phyloP scores from a whole-genome alignment of 73 alveolate species.

The Diophrys appendiculata region DNA sequence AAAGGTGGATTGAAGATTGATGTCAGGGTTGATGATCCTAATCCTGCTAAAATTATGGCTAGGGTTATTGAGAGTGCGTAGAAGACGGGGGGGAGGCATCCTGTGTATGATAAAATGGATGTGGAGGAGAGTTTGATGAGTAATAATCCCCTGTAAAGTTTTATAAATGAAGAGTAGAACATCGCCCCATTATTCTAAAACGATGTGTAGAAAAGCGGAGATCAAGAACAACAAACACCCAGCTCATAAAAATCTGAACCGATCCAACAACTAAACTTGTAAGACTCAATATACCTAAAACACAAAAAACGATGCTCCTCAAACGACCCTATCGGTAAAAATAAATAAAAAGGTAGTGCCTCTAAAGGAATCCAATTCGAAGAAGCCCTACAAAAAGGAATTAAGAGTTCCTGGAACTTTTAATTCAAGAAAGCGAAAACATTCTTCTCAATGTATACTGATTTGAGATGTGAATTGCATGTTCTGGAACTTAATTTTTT shows the following conservation, averaged over 20 bases:
- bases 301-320: too few relatives aligned
- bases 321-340: too few relatives aligned
- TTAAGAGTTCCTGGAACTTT: constrained; percentile 56
- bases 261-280: too few relatives aligned
- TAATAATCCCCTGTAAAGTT: not conserved
- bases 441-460: constrained; percentile 29
- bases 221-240: too few relatives aligned
- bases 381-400: constrained; percentile 36
- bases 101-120: not conserved
- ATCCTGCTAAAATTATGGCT: not conserved
- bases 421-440: constrained; percentile 32
- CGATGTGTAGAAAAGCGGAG: too few relatives aligned
- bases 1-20: not conserved
- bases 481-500: constrained; percentile 41
- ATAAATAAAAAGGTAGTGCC: too few relatives aligned
- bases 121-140: not conserved
- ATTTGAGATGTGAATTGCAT: constrained; percentile 44
- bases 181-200: too few relatives aligned
- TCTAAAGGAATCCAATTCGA: too few relatives aligned
- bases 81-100: not conserved
- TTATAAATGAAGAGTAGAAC: not conserved
- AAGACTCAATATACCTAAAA: too few relatives aligned
- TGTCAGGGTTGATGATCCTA: not conserved
- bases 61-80: not conserved
- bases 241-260: too few relatives aligned